phyloP scores from a whole-genome alignment of 345 rosid genomes.

The Eucalyptus sp. region DNA sequence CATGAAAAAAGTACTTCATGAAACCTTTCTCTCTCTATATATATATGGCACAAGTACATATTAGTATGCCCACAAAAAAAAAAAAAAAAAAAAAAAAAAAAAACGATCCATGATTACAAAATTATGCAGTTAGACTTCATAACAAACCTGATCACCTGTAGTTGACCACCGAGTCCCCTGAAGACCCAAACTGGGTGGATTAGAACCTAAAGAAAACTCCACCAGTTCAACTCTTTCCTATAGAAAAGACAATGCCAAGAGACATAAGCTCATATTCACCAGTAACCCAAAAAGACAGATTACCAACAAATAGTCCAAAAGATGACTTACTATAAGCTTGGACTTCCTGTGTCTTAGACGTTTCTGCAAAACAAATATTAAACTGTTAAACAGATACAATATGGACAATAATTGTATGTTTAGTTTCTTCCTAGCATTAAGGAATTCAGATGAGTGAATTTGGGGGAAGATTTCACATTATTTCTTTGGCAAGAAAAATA shows the following conservation, averaged over 20 bases:
- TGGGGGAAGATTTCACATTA: neutral
- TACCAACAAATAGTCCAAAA: neutral
- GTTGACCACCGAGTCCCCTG: slow-evolving; percentile 78
- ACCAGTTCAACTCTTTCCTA: slow-evolving; percentile 71
- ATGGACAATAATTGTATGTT: neutral
- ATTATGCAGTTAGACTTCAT: neutral
- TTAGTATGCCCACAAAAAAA: neutral
- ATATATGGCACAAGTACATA: neutral
- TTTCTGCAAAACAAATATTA: slow-evolving; percentile 39
- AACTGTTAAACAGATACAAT: neutral
- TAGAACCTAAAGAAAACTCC: slow-evolving; percentile 82
- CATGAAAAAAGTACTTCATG: neutral
- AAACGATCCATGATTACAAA: neutral
- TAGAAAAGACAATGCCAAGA: neutral
- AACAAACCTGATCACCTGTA: slow-evolving; percentile 72
- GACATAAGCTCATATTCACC: neutral
- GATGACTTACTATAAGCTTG: slow-evolving; percentile 61
- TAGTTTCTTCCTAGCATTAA: neutral
- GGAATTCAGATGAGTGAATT: neutral
- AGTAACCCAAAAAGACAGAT: neutral
- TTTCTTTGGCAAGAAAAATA: neutral
- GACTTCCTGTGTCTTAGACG: slow-evolving; percentile 64
- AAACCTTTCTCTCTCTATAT: neutral
- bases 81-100: neutral
- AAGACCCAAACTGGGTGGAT: slow-evolving; percentile 72